Conservation (phyloP, 164 flowering plant species). For the Umbilicus rupestris region DNA sequence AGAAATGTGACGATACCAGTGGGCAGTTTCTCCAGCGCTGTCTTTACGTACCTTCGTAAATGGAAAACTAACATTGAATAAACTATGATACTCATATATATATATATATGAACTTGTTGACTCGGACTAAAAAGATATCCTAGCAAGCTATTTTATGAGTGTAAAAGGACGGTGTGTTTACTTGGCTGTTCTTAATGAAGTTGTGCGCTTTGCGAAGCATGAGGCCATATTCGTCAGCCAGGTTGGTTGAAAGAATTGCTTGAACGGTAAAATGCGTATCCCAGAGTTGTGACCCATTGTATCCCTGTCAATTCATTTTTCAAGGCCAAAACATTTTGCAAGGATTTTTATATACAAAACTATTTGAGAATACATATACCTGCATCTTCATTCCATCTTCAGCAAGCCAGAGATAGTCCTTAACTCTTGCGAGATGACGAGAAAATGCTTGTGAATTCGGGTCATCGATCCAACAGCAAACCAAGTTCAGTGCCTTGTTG, state of each 20-base stretch:
- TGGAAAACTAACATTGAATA: neutral
- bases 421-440: slow-evolving; percentile 29
- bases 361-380: no score
- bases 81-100: neutral
- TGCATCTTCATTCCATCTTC: no score
- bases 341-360: no score
- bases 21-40: slow-evolving; percentile 44
- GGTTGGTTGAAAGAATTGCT: slow-evolving; percentile 22
- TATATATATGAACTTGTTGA: neutral
- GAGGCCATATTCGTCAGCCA: slow-evolving; percentile 18
- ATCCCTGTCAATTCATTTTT: slow-evolving; percentile 17
- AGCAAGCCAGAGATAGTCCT: no score
- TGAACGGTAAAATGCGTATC: slow-evolving; percentile 27
- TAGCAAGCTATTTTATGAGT: neutral
- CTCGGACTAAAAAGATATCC: no score
- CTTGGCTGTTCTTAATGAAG: slow-evolving; percentile 26
- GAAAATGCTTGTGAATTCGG: slow-evolving; percentile 32
- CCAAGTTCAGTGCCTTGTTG: slow-evolving; percentile 32
- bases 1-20: slow-evolving; percentile 82
- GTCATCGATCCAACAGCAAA: slow-evolving; percentile 40
- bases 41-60: slow-evolving; percentile 42
- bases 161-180: neutral
- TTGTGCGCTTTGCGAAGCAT: slow-evolving; percentile 27
- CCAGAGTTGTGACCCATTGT: slow-evolving; percentile 33
- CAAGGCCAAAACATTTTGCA: neutral